Percentiles rank a stretch among this genome's conserved stretches.
phyloP scores from a whole-genome alignment of 2,329 filamentous ascomycete genomes.

The Nemania sp. region DNA sequence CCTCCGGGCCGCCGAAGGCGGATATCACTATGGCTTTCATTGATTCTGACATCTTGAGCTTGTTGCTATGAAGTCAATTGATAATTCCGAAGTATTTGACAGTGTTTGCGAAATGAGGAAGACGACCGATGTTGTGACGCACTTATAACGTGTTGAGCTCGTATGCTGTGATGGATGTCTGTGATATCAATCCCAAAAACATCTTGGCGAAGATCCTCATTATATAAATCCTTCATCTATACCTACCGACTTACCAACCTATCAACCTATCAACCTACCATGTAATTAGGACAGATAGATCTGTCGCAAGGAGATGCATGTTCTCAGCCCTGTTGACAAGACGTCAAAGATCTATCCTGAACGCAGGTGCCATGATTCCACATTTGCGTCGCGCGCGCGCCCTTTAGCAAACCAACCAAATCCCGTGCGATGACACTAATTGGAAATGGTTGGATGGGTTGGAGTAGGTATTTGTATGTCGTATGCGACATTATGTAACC shows the following conservation, averaged over 20 bases:
- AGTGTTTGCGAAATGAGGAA: neutral
- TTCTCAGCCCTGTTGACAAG: no score
- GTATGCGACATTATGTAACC: neutral
- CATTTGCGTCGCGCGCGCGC: slow-evolving; percentile 3
- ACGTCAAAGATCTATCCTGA: neutral
- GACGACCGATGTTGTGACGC: neutral
- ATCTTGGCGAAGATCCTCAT: neutral
- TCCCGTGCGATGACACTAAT: no score
- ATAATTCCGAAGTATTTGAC: neutral
- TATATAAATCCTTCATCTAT: neutral
- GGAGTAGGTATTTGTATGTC: no score
- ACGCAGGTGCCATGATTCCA: slow-evolving; percentile 11
- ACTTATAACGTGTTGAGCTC: neutral
- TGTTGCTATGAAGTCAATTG: neutral
- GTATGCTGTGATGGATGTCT: neutral
- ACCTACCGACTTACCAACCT: neutral
- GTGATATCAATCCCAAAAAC: no score
- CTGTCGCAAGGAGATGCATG: neutral
- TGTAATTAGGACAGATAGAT: neutral
- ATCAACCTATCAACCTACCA: neutral
- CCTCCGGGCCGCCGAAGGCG: slow-evolving; percentile 39
- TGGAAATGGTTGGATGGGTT: no score
- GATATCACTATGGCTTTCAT: slow-evolving; percentile 43
- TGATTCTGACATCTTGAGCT: slow-evolving; percentile 20
- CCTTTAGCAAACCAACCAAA: no score